phyloP scores from a whole-genome alignment of 108 stramenopile species.

The Fragilariopsis cylindrus region DNA sequence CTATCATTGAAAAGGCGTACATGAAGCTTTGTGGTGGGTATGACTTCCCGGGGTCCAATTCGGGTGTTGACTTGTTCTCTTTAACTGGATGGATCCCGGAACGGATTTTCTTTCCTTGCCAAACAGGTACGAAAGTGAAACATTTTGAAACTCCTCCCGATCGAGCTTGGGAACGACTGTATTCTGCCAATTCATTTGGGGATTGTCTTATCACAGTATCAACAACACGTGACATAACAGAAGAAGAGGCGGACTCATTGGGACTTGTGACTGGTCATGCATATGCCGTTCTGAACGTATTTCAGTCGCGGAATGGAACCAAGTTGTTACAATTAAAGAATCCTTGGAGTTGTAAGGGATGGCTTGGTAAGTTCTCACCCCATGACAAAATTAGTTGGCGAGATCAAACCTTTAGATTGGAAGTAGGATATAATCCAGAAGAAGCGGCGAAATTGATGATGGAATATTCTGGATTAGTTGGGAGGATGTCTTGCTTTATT shows the following conservation, averaged over 20 bases:
- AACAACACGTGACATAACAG: constrained; percentile 58
- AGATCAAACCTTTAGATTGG: constrained; percentile 39
- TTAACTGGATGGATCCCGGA: constrained; percentile 96
- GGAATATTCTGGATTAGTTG: constrained; percentile 93
- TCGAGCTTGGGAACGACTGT: constrained; percentile 81
- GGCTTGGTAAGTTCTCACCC: constrained; percentile 66
- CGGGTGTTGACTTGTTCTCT: constrained; percentile 87
- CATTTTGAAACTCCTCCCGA: constrained; percentile 76
- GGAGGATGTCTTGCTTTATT: constrained; percentile 77
- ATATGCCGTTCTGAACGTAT: constrained; percentile 85
- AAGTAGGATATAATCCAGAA: constrained; percentile 66
- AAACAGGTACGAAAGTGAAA: constrained; percentile 44
- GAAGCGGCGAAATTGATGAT: constrained; percentile 67
- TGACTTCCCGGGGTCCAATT: constrained; percentile 92
- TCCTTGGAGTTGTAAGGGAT: constrained; percentile 80
- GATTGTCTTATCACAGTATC: constrained; percentile 90
- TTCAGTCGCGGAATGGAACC: constrained; percentile 59
- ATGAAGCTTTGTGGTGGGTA: constrained; percentile 93
- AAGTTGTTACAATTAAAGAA: constrained; percentile 88
- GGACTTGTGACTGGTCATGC: constrained; percentile 91
- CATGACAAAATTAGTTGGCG: constrained; percentile 54
- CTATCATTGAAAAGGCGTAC: constrained; percentile 95
- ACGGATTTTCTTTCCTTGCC: constrained; percentile 65
- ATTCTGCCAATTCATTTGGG: constrained; percentile 69
- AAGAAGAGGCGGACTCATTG: constrained; percentile 62